Evolutionary conservation across 192 early-diverging fungal species (phyloP).

Genomic region (Entomortierella lignicola): DNA sequence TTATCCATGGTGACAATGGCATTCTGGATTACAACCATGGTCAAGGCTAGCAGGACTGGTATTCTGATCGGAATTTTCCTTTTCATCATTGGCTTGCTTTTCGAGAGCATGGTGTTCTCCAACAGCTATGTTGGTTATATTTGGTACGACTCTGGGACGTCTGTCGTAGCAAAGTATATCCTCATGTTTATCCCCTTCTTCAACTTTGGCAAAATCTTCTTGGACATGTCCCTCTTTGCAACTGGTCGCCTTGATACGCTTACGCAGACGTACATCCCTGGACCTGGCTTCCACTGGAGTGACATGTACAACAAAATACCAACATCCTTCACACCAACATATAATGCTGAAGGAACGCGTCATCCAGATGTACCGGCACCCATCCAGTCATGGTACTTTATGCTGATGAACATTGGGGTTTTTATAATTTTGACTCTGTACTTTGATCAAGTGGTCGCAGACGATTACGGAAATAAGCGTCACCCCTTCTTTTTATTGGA

Average conservation of each 20-base stretch:
- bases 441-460: constrained; percentile 80
- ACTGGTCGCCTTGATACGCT: constrained; percentile 60
- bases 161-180: constrained; percentile 21
- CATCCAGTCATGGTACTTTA: constrained; percentile 69
- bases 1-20: constrained; percentile 78
- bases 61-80: constrained; percentile 82
- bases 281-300: constrained; percentile 70
- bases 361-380: constrained; percentile 69
- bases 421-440: constrained; percentile 77
- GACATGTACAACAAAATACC: constrained; percentile 62
- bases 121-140: constrained; percentile 58
- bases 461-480: constrained; percentile 74
- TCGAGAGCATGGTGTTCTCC: constrained; percentile 68
- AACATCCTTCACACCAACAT: constrained; percentile 56
- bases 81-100: constrained; percentile 83
- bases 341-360: constrained; percentile 48
- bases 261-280: constrained; percentile 73
- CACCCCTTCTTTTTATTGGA: constrained; percentile 72
- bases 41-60: constrained; percentile 68
- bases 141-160: constrained; percentile 58
- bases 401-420: constrained; percentile 70
- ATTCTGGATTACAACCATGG: constrained; percentile 76
- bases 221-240: constrained; percentile 71
- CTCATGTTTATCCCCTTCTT: constrained; percentile 66
- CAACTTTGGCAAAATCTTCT: constrained; percentile 74